Base-by-base conservation (phyloP, 768 basidiomycete genomes). In the Calocera viscosa region DNA sequence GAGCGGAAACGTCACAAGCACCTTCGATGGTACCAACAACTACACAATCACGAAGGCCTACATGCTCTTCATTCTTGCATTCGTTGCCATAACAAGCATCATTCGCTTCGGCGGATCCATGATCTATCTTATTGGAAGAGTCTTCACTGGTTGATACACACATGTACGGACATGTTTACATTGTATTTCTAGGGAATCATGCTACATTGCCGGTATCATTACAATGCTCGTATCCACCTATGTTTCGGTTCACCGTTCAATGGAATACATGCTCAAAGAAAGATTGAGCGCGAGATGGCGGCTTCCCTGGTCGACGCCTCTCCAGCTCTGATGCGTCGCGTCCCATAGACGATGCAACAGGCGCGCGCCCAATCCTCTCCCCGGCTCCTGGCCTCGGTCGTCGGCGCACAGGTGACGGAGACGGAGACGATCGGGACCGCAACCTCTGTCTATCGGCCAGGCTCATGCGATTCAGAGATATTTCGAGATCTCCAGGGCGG, bases 31-130 rank as follows among this genome's bases (percentile, higher is more conserved):
- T 2, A 77, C 75, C 39, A 76, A 80, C 17, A 71, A 69, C 3
- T 75, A 83, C 64, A 84, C 83, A 65, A 86, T 85, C 47, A 90
- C 89, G 24, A 71, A 68, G 73, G 82, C 78, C 35, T 93, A 94
- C 75, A 80, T 94, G 76, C 81, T 86, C 26, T 88, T 92, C 74
- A 86, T 94, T 67, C 81, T 94, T 28, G 81, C 82, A 14, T 91
- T 92, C 71, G 90, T 91, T 35, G 89, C 90, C 3, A 81, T 92
- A 68, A 87, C 86, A 17, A 91, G 89, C 72, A 75, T 81, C 33
- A 35, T 60, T 64, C 68, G 70, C 41, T 39, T 67, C 47, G 35
- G 22, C 19, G 65, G 66, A 39, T 68, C 65, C 1, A 34, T 67
- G 64, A 32, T 41, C 17, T 66, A 34, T 67, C 66, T 67, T 17